Base-by-base conservation (phyloP, 2,329 filamentous ascomycete genomes). In the Xylariomycetidae sp. region DNA sequence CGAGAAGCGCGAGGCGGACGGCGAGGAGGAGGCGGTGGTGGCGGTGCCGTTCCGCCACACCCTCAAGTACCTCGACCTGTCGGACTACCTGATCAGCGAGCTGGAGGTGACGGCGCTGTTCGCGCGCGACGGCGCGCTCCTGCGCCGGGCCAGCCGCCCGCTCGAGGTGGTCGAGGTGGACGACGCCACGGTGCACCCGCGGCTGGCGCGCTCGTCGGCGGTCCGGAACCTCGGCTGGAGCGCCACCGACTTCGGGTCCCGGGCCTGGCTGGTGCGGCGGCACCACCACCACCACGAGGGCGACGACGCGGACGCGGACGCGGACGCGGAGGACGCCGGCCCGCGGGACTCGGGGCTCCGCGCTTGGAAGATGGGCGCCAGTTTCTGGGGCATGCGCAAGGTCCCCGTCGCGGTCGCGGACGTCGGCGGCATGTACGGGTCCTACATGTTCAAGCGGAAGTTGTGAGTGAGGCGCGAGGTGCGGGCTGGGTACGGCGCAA, bases 391-490 rank as follows among this genome's bases (percentile, higher is more conserved):
- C 23, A 88, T 88, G 78, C 73, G 83, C 42, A 92, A 96, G 64
- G 73, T 96, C 25, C 93, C 90, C n/a, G 82, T 96, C 46, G 87
- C 85, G 17, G 77, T 79, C 52, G 86, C 89, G 33, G 90, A 96
- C 58, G 84, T 96, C 17, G 92, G 95, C 49, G 87, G 87, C 42
- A 93, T 94, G 54, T 95, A 96, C 54, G 92, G 92, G 15, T 73
- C 66, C 16, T 78, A 73, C 50, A 79, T 79, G 74, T 79, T 78
- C 60, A 72, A 72, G 50, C 63, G 72, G 46, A 70, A 72, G 52
- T 57, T 78, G 36, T 78, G 58, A 64, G 15, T n/a, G n/a, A n/a
- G n/a, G n/a, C n/a, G n/a, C n/a, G n/a, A n/a, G 19, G 5, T 19
- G 12, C 7, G 20, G 20, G 20, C 12, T 7, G 20, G 20, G 12